Evolutionary conservation across 495 filamentous ascomycete species (phyloP).

Genomic region (Aspergillus sclerotiicarbonarius): DNA sequence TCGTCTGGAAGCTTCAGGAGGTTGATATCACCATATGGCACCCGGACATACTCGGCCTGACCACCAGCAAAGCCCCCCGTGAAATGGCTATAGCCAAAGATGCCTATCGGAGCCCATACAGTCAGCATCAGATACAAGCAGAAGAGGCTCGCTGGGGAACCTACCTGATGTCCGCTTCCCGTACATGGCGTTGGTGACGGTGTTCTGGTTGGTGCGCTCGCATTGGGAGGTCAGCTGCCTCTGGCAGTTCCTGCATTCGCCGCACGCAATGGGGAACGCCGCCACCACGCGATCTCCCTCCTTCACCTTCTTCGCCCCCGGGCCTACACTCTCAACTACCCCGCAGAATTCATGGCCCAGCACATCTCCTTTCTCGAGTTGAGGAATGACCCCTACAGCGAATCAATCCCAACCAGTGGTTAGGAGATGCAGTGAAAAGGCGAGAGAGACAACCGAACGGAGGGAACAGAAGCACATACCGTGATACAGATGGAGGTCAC

Average conservation of each 20-base stretch:
- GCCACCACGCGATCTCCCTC: slow-evolving; percentile 78
- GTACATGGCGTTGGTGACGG: slow-evolving; percentile 68
- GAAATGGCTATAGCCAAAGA: slow-evolving; percentile 61
- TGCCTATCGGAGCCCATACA: slow-evolving; percentile 25
- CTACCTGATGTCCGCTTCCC: slow-evolving; percentile 69
- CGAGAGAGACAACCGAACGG: background rate
- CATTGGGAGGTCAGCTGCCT: slow-evolving; percentile 74
- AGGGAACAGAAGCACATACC: slow-evolving; percentile 28
- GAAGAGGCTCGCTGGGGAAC: slow-evolving; percentile 5
- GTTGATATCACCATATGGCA: slow-evolving; percentile 81
- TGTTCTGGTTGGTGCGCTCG: slow-evolving; percentile 74
- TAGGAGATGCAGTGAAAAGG: background rate
- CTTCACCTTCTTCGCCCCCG: slow-evolving; percentile 55
- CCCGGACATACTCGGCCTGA: slow-evolving; percentile 83
- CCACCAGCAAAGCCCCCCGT: slow-evolving; percentile 88
- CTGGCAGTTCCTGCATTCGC: slow-evolving; percentile 72
- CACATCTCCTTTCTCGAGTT: slow-evolving; percentile 81
- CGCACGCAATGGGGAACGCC: slow-evolving; percentile 78
- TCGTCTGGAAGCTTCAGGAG: slow-evolving; percentile 74
- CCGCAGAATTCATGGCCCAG: slow-evolving; percentile 90
- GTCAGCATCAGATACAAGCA: background rate
- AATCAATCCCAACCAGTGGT: background rate
- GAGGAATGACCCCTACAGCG: slow-evolving; percentile 53
- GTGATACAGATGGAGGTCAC: slow-evolving; percentile 80
- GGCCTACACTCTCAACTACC: slow-evolving; percentile 69